phyloP scores from a whole-genome alignment of 495 filamentous ascomycete species.

The Trichocladium uniseriatum region DNA sequence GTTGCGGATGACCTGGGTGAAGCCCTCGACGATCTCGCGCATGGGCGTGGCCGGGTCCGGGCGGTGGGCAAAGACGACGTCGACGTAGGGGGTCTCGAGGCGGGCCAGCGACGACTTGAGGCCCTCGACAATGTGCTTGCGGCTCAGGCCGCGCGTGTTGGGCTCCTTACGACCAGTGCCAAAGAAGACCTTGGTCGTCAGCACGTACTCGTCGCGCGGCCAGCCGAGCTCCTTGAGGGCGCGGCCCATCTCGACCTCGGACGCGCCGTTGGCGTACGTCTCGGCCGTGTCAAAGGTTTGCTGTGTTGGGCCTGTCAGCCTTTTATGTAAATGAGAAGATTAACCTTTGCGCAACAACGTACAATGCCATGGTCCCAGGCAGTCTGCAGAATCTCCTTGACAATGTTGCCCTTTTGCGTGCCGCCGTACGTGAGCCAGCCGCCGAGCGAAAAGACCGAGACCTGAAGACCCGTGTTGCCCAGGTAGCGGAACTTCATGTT shows the following conservation, averaged over 20 bases:
- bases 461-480: slow-evolving; percentile 58
- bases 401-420: slow-evolving; percentile 35
- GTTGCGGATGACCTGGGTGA: slow-evolving; percentile 69
- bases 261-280: slow-evolving; percentile 55
- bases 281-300: slow-evolving; percentile 57
- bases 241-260: slow-evolving; percentile 64
- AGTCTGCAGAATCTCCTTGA: slow-evolving; percentile 35
- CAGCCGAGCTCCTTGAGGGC: slow-evolving; percentile 59
- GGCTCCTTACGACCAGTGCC: slow-evolving; percentile 29
- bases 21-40: slow-evolving; percentile 76
- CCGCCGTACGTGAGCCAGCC: slow-evolving; percentile 46
- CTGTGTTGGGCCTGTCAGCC: slow-evolving; percentile 6
- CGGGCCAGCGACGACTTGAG: slow-evolving; percentile 54
- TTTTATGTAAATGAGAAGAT: neutral
- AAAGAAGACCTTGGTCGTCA: slow-evolving; percentile 66
- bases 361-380: slow-evolving; percentile 47
- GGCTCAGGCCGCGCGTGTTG: slow-evolving; percentile 68
- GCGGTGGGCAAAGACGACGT: slow-evolving; percentile 77
- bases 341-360: slow-evolving; percentile 3
- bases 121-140: slow-evolving; percentile 58
- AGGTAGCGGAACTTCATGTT: slow-evolving; percentile 61
- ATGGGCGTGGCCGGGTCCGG: slow-evolving; percentile 77
- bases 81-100: slow-evolving; percentile 65
- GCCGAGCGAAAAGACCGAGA: slow-evolving; percentile 57
- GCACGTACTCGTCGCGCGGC: slow-evolving; percentile 74